Evolutionary conservation across 306 rosid species (phyloP), one percentile per base, ranked within the genome.

Genomic region (Medicago ruthenica): DNA sequence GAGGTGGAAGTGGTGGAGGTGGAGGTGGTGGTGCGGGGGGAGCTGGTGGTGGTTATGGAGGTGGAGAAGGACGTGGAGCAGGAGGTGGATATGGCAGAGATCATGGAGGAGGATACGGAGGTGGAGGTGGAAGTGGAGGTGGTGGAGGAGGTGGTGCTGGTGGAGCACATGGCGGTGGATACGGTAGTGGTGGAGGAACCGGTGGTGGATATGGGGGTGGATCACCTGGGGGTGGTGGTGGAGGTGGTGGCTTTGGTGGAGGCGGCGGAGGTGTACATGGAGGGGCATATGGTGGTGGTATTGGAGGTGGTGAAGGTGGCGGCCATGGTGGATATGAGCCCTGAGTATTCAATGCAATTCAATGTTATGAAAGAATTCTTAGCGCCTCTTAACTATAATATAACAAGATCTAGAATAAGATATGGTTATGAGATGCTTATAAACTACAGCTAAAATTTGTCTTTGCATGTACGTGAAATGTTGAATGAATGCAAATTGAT

Each of bases 241-340:
- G 1, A 10, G 70, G 71, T 12, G 72, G 72, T 20, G 72, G 72
- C 1, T 76, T 54, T 4, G 93, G 90, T 0, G 83, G 83, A 0
- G 88, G 90, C 0, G 71, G 58, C 2, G 85, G 82, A 4, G 89
- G 76, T 17, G 77, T 62, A 8, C 78, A 80, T n/a, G 79, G 79
- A 2, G 83, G 74, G 2, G 84, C 82, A 34, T 83, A 78, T 11
- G 82, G 84, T 2, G 87, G 81, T 10, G 82, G 88, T 8, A 77
- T 60, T 0, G 88, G 84, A 0, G 83, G 86, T 21, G 89, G 83
- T 0, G 65, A 42, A 40, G 87, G 86, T 8, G 79, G 80, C 1
- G 83, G 88, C 53, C 76, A 84, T 11, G 87, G 89, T 31, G 87
- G 88, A 62, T 86, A 89, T 55, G 21, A 75, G 41, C 93, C 90